Conservation (phyloP, 352 stramenopile genomes). For the Globisporangium spiculum region DNA sequence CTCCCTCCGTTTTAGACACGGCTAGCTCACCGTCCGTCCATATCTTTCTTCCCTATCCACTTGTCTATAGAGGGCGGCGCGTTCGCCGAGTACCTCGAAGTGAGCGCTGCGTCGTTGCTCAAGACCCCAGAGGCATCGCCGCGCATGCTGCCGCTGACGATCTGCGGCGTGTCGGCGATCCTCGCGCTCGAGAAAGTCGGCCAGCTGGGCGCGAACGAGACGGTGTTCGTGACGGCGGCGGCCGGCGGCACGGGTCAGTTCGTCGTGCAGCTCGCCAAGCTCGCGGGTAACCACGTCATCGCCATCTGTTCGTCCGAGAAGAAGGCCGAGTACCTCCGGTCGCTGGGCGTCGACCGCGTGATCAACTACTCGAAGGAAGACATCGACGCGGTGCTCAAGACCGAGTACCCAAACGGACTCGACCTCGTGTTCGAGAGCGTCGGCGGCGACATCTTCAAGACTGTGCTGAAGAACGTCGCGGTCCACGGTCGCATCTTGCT, state of each 20-base stretch:
- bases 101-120: constrained; percentile 19
- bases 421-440: constrained; percentile 47
- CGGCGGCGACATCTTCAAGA: constrained; percentile 38
- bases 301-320: constrained; percentile 62
- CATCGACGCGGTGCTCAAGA: constrained; percentile 35
- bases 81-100: constrained; percentile 36
- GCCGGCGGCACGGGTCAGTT: constrained; percentile 66
- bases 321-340: constrained; percentile 66
- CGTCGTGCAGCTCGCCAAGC: constrained; percentile 71
- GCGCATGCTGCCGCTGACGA: constrained; percentile 32
- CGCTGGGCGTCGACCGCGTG: constrained; percentile 46
- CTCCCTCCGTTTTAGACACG: background rate
- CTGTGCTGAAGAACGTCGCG: constrained; percentile 30
- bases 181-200: constrained; percentile 39
- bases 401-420: constrained; percentile 40
- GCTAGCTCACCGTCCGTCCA: background rate
- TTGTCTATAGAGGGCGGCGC: constrained; percentile 12
- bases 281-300: constrained; percentile 63
- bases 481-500: constrained; percentile 34
- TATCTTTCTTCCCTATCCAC: background rate
- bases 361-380: constrained; percentile 77
- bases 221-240: constrained; percentile 38
- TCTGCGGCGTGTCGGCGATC: constrained; percentile 37
- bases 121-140: constrained; percentile 20
- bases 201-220: constrained; percentile 35